A percentile compares a stretch with the other conserved stretches of the same genome.
phyloP scores from a whole-genome alignment of 2,329 filamentous ascomycete genomes.

The Calonectria henricotiae region DNA sequence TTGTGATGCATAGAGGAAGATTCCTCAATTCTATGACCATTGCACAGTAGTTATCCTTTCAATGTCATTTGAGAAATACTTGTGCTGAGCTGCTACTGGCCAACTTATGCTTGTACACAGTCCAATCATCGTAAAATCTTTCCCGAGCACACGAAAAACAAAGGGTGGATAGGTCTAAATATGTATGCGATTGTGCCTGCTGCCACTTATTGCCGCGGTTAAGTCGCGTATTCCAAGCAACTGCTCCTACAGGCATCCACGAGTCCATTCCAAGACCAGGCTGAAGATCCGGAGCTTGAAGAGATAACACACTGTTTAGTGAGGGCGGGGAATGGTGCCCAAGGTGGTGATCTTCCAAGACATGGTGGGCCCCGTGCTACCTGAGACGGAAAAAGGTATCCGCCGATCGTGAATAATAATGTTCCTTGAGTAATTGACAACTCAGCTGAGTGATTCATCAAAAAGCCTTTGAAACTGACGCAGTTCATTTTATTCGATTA shows the following conservation, averaged over 20 bases:
- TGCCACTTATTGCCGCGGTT: background rate
- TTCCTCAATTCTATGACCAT: too few relatives aligned
- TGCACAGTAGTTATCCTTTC: too few relatives aligned
- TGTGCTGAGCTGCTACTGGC: too few relatives aligned
- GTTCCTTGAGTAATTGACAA: background rate
- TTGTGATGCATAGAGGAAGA: too few relatives aligned
- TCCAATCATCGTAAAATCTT: too few relatives aligned
- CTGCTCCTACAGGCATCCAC: background rate
- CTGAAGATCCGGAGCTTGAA: background rate
- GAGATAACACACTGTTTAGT: background rate
- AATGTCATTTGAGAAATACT: too few relatives aligned
- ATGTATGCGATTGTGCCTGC: too few relatives aligned
- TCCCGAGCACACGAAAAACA: too few relatives aligned
- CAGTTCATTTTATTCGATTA: too few relatives aligned
- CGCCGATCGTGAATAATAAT: background rate
- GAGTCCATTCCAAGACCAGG: background rate
- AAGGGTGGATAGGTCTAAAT: too few relatives aligned
- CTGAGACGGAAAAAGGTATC: constrained; percentile 10
- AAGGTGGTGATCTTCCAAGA: background rate
- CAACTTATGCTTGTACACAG: too few relatives aligned
- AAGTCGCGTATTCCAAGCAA: background rate
- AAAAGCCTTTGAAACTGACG: background rate
- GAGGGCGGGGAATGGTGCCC: constrained; percentile 3
- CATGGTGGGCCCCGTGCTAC: background rate
- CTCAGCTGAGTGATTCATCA: background rate